Base-by-base conservation (phyloP, 805 yeast genomes). In the Wickerhamomyces mucosus region DNA sequence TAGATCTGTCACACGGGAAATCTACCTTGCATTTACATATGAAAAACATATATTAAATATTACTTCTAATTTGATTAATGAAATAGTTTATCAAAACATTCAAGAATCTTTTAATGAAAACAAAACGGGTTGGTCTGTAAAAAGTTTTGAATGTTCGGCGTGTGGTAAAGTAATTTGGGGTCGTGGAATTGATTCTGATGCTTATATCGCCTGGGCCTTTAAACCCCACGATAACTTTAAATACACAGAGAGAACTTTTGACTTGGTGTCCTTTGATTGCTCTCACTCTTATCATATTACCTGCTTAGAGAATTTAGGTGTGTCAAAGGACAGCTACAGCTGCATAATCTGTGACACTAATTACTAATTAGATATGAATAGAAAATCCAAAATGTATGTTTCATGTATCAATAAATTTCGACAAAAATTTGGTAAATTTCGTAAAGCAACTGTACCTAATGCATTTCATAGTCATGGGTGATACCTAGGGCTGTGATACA, bases 131-230 rank as follows among this genome's bases (percentile, higher is more conserved):
- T 79, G 94, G 85, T 61, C 76, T 0, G 62, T 67, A 3, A 58
- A 56, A 18, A 58, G 59, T 18, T 59, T 65, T 22, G 72, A 66
- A 29, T 88, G 96, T 52, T 79, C 79, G 21, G 70, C 78, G 0
- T 88, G 96, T 53, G 88, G 84, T 1, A 75, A 74, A 39, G 59
- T 59, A 15, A 57, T 86, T 21, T 78, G 86, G 75, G 95, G 96
- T 0, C 51, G 70, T 2, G 72, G 73, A 2, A 49, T 80, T 3
- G 58, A 65, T 16, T 58, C 71, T 3, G 61, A 56, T 7, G 61
- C 68, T 24, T 69, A 69, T 32, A 62, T 64, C 26, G 59, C 67
- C 4, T 80, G 88, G 88, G 79, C 73, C 15, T 21, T 33, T 4
- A 13, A 10, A 24, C 27, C 28, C 35, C n/a, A 20, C 14, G 28